Conservation (phyloP, 805 yeast genomes). For the Yarrowia sp. region DNA sequence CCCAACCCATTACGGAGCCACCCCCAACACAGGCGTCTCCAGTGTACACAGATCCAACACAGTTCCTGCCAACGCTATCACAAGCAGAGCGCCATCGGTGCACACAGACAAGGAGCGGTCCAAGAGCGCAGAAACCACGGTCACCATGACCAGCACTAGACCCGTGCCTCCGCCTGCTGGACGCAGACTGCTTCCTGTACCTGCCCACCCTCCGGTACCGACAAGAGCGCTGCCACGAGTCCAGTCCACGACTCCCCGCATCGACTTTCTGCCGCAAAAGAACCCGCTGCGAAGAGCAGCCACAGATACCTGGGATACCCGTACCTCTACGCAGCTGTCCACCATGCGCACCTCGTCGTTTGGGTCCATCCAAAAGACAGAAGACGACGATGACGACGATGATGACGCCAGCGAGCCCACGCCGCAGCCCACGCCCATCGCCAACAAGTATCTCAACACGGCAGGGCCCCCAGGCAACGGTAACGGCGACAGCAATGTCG, state of each 20-base stretch:
- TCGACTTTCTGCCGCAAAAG: background rate
- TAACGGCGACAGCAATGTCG: background rate
- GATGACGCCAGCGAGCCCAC: background rate
- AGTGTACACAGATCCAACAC: constrained; percentile 14
- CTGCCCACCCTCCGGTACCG: background rate
- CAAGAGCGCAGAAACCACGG: background rate
- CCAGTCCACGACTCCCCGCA: background rate
- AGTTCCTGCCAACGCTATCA: background rate
- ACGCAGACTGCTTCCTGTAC: background rate
- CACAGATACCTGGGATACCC: constrained; percentile 18
- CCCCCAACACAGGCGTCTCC: background rate
- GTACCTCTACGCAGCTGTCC: background rate
- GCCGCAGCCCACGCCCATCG: constrained; percentile 9
- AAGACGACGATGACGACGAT: background rate
- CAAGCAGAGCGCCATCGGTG: background rate
- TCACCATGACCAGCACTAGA: background rate
- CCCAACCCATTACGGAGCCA: background rate
- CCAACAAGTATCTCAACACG: constrained; percentile 18
- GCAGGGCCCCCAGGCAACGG: background rate
- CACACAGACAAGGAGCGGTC: background rate
- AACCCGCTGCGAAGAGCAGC: constrained; percentile 3
- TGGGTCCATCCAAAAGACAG: background rate
- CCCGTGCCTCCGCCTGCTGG: background rate
- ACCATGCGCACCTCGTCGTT: constrained; percentile 1
- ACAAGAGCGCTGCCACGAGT: background rate